A percentile compares a stretch with the other conserved stretches of the same genome.
These are phyloP conservation scores for Elaeis oleifera DNA, from an alignment of 202 grass and related monocot species.

Conservation along the genomic window DNA sequence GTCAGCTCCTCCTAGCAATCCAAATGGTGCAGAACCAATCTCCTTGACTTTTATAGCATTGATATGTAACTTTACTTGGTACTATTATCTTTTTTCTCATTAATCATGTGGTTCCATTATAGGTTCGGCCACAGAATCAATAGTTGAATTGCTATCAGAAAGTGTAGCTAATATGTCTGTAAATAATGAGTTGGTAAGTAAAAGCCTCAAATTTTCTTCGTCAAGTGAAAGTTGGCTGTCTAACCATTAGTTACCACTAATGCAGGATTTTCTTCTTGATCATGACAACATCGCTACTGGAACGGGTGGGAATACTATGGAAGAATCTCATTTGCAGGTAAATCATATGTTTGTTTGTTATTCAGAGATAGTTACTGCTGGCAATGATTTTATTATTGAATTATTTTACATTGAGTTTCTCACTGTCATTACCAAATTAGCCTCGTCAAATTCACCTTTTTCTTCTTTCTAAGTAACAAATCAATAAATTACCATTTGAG, in stretches of 20 bases:
- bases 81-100: not conserved
- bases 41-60: not conserved
- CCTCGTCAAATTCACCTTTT: not conserved
- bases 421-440: too few relatives aligned
- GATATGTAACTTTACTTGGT: not conserved
- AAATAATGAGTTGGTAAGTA: conserved; percentile 76
- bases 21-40: conserved; percentile 36
- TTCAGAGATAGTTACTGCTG: not conserved
- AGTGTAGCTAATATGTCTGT: conserved; percentile 66
- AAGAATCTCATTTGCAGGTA: conserved; percentile 51
- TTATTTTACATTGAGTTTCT: too few relatives aligned
- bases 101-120: conserved; percentile 26
- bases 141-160: conserved; percentile 88
- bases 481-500: too few relatives aligned
- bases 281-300: conserved; percentile 68
- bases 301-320: conserved; percentile 31
- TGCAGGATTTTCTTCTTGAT: conserved; percentile 90
- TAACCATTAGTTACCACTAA: conserved; percentile 19
- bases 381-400: too few relatives aligned
- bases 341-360: conserved; percentile 14
- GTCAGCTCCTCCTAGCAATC: conserved; percentile 50
- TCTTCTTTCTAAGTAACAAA: too few relatives aligned
- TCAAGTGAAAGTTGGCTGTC: too few relatives aligned
- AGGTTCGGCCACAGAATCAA: conserved; percentile 79
- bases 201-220: too few relatives aligned